Conservation (phyloP, 306 rosid species). For the Oxytropis ochrocephala region DNA sequence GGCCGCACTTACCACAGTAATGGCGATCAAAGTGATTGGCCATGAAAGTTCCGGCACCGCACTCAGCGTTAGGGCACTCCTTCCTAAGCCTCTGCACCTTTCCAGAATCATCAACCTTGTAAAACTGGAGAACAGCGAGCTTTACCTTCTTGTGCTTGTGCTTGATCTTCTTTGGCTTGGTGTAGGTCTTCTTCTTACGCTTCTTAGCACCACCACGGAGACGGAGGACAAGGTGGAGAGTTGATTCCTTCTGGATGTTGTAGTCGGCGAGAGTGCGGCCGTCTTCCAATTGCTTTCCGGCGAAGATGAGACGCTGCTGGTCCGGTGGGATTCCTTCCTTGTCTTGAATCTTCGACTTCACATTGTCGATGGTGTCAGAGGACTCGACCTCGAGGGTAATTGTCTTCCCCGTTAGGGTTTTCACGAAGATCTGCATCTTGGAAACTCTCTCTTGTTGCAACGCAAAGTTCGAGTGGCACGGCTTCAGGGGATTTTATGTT, state of each 20-base stretch:
- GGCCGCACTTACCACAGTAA: slow-evolving; percentile 16
- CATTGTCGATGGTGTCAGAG: slow-evolving; percentile 15
- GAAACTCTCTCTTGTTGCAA: not conserved
- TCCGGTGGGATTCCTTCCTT: slow-evolving; percentile 15
- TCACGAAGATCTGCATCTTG: slow-evolving; percentile 22
- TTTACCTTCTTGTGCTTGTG: slow-evolving; percentile 13
- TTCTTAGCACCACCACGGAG: slow-evolving; percentile 17
- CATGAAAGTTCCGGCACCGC: slow-evolving; percentile 17
- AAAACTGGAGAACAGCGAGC: slow-evolving; percentile 3
- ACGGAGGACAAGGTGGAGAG: slow-evolving; percentile 8
- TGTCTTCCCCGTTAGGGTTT: slow-evolving; percentile 19
- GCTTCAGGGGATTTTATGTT: not conserved
- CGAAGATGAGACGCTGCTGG: slow-evolving; percentile 15
- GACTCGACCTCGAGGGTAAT: slow-evolving; percentile 18
- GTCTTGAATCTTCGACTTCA: slow-evolving; percentile 5
- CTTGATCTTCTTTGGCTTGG: slow-evolving; percentile 16
- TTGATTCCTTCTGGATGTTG: slow-evolving; percentile 18
- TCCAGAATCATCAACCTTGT: slow-evolving; percentile 4
- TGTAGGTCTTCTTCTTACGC: slow-evolving; percentile 19
- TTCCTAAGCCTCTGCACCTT: slow-evolving; percentile 14
- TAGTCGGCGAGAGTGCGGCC: slow-evolving; percentile 20
- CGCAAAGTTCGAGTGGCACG: not conserved
- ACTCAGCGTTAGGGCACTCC: slow-evolving; percentile 13
- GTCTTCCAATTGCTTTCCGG: slow-evolving; percentile 14
- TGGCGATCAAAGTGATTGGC: slow-evolving; percentile 16